A percentile compares a stretch with the other conserved stretches of the same genome.
These are phyloP conservation scores for Pythium inflatum DNA, from an alignment of 352 stramenopile genomes.

Conservation along the genomic window DNA sequence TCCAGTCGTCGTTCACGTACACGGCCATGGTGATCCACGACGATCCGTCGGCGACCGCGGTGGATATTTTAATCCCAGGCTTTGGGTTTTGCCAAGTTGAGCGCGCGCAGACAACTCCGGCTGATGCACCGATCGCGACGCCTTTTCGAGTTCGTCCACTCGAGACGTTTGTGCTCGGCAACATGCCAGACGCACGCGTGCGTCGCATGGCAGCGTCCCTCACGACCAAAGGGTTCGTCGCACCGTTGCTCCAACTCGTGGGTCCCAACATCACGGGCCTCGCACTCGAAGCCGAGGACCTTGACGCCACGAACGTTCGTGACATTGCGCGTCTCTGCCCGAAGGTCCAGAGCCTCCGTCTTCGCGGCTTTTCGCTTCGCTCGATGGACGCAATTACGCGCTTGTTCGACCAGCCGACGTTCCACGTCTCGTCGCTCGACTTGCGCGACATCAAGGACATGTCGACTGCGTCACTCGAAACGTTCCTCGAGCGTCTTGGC, in stretches of 20 bases:
- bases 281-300: conserved; percentile 8
- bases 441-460: too few species aligned
- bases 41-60: not conserved
- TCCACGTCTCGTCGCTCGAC: too few species aligned
- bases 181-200: not conserved
- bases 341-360: too few species aligned
- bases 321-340: conserved; percentile 3
- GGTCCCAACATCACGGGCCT: not conserved
- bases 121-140: too few species aligned
- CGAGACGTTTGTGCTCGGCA: not conserved
- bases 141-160: not conserved
- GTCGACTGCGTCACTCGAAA: too few species aligned
- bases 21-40: not conserved
- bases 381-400: too few species aligned
- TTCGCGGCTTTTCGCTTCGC: too few species aligned
- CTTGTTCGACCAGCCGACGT: too few species aligned
- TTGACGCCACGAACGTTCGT: not conserved
- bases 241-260: not conserved
- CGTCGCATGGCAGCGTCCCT: not conserved
- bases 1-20: not conserved
- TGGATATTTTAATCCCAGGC: conserved; percentile 2
- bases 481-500: too few species aligned
- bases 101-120: not conserved
- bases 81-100: conserved; percentile 2
- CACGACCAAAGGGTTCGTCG: not conserved